Evolutionary conservation across 2,329 filamentous ascomycete genomes (phyloP).

Genomic region (Alternaria sp.): DNA sequence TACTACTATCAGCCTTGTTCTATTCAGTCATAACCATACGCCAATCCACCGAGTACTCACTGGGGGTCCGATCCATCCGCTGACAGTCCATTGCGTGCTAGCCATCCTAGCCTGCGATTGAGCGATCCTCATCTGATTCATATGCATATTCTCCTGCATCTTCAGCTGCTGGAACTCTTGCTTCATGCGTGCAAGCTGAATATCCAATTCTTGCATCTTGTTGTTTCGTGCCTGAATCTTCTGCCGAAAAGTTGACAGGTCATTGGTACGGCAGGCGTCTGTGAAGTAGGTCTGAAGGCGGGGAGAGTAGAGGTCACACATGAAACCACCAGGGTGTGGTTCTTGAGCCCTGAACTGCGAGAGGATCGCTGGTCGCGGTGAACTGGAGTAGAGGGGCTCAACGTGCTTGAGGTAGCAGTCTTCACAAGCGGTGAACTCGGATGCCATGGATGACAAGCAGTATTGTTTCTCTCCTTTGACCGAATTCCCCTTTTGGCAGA

Average conservation of each 20-base stretch:
- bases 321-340: constrained; percentile 11
- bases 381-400: constrained; percentile 6
- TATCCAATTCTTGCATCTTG: constrained; percentile 21
- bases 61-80: constrained; percentile 11
- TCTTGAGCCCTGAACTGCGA: constrained; percentile 1
- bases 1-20: not conserved
- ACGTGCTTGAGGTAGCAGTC: constrained; percentile 29
- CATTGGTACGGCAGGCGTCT: constrained; percentile 15
- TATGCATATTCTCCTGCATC: constrained; percentile 16
- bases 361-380: constrained; percentile 6
- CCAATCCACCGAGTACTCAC: constrained; percentile 5
- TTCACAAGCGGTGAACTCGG: constrained; percentile 24
- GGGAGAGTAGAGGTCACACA: constrained; percentile 27
- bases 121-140: constrained; percentile 19
- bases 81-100: constrained; percentile 2
- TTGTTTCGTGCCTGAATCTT: constrained; percentile 15
- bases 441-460: constrained; percentile 12
- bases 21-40: not conserved
- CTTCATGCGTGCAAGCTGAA: constrained; percentile 19
- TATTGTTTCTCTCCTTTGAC: constrained; percentile 14
- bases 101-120: constrained; percentile 7
- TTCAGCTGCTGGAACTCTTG: constrained; percentile 22
- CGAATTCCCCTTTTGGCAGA: constrained; percentile 12
- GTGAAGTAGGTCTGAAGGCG: constrained; percentile 24
- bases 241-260: constrained; percentile 13